Evolutionary conservation across 2,329 filamentous ascomycete genomes (phyloP), one percentile per base, ranked within the genome.

Genomic region (Colletotrichum godetiae): DNA sequence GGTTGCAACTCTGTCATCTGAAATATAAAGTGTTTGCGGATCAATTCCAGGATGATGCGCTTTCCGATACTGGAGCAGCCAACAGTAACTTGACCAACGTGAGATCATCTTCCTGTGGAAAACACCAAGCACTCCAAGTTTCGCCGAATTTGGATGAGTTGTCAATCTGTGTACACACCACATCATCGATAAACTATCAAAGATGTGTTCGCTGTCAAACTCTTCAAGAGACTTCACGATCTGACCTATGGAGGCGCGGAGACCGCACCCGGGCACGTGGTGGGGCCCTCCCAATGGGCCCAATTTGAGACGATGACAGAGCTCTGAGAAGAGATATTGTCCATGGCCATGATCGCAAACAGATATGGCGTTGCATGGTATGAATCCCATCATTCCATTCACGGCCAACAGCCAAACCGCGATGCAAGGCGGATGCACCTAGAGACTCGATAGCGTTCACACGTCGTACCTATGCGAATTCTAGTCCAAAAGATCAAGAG

Each of bases 331-430:
- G 56, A 59, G 67, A 65, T 73, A 56, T 61, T 15, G 49, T 53
- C n/a, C 55, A 61, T 55, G 65, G 29, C 35, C 55, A 29, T 42
- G 53, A 22, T 27, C 29, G 61, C 67, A 73, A 55, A 61, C 60
- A 66, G 56, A n/a, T 33, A 52, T 55, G 66, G 56, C 60, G 67
- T 61, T 55, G 67, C 70, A 65, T 60, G 35, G 46, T 35, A 70
- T 57, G 46, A 61, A 70, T 65, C 60, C 67, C 70, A 19, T 61
- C 64, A 61, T 69, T 65, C 33, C 55, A 37, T 22, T 2, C 15
- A 15, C 33, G 56, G 15, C 55, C 33, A 56, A 35, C 46, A 46
- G 33, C 22, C 11, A 19, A 13, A 24, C 24, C 22, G 33, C 8
- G 12, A 7, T 57, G 13, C 24, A 15, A 42, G 49, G 55, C 42